These are phyloP conservation scores for Ramaria sp. DNA, from an alignment of 768 basidiomycete species.

Conservation along the genomic window DNA sequence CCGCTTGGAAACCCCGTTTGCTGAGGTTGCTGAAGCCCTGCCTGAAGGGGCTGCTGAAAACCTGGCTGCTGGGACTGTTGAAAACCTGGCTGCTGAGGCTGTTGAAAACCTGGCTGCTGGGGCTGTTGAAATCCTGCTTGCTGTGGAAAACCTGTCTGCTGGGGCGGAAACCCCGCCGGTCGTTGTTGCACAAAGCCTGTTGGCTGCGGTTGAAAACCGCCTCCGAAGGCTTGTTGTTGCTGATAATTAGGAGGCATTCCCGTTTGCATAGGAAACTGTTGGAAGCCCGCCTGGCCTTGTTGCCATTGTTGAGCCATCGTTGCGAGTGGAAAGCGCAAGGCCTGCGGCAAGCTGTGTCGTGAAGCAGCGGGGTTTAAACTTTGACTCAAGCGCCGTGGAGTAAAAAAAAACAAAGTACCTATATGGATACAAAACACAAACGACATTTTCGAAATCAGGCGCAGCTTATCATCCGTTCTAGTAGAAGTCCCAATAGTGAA, in stretches of 20 bases:
- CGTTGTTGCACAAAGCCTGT: conserved; percentile 34
- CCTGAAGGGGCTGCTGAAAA: conserved; percentile 18
- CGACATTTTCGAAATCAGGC: no score
- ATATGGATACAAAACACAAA: no score
- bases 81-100: conserved; percentile 22
- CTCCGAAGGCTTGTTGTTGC: conserved; percentile 20
- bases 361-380: background rate
- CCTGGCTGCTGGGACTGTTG: conserved; percentile 57
- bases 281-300: conserved; percentile 53
- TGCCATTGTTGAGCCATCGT: conserved; percentile 66
- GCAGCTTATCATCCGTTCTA: no score
- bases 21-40: conserved; percentile 45
- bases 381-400: no score
- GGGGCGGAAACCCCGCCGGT: background rate
- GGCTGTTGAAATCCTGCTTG: conserved; percentile 37
- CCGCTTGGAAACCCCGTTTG: conserved; percentile 40
- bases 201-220: conserved; percentile 46
- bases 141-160: conserved; percentile 9
- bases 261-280: conserved; percentile 60
- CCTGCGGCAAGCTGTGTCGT: background rate
- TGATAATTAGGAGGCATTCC: conserved; percentile 36
- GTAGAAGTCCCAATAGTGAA: no score
- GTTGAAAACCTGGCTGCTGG: conserved; percentile 44
- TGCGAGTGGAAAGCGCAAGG: background rate
- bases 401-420: no score